Evolutionary conservation across 1,139 yeast genomes (phyloP).

Genomic region (Yamadazyma trypodendri): DNA sequence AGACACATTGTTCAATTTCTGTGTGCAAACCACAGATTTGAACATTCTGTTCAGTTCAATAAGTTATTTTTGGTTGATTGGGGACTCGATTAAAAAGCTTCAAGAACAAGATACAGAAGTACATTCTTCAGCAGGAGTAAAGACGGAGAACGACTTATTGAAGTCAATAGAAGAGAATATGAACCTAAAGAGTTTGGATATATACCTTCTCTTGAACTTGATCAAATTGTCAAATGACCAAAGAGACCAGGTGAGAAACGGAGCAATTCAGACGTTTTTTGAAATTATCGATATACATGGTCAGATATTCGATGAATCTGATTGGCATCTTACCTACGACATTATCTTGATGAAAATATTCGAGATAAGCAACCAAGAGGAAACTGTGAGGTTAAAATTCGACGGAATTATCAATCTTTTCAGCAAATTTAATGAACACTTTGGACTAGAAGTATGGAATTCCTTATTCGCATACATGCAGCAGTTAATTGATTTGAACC

Average conservation of each 20-base stretch:
- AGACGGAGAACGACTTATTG: constrained; percentile 13
- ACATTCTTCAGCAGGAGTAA: constrained; percentile 7
- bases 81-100: constrained; percentile 62
- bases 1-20: constrained; percentile 70
- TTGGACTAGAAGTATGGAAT: constrained; percentile 44
- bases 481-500: constrained; percentile 33
- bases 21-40: constrained; percentile 66
- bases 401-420: constrained; percentile 59
- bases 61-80: constrained; percentile 87
- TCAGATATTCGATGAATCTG: constrained; percentile 37
- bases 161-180: constrained; percentile 9
- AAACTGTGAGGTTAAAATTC: constrained; percentile 55
- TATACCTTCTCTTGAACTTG: constrained; percentile 60
- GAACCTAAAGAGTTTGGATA: constrained; percentile 45
- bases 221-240: constrained; percentile 62
- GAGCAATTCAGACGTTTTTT: constrained; percentile 84
- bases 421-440: constrained; percentile 28
- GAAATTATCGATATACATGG: constrained; percentile 83
- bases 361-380: constrained; percentile 46
- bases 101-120: constrained; percentile 4
- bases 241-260: constrained; percentile 82
- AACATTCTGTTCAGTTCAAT: constrained; percentile 89
- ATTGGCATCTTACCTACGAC: constrained; percentile 56
- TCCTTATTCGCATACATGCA: constrained; percentile 50
- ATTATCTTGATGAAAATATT: constrained; percentile 46